Base-by-base conservation (phyloP, 495 filamentous ascomycete genomes). In the Collariella sp. region DNA sequence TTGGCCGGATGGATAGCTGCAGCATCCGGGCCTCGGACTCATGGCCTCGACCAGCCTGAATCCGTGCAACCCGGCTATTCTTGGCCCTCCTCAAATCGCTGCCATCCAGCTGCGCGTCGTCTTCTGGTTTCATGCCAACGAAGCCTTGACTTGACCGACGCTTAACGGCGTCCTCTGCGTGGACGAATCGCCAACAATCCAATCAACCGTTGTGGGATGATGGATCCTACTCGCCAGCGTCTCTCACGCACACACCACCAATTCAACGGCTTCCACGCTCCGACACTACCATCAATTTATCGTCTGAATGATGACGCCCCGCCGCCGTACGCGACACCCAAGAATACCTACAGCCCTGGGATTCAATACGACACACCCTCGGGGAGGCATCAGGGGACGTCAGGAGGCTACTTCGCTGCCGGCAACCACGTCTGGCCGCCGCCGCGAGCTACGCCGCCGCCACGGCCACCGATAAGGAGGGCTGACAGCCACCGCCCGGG, bases 241-340 rank as follows among this genome's bases (percentile, higher is more conserved):
- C 44, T 19, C 7, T 18, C 44, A 15, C n/a, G 24, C 2, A 23
- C 52, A 42, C 52, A 26, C 23, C 52, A 47, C 24, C 44, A 40
- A n/a, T 7, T 19, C 26, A n/a, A 33, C 20, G 1, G 22, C 46
- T 29, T 20, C 12, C 26, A 46, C 7, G 12, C 24, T 23, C 26
- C 13, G 6, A 10, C 35, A 0, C 52, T 18, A 1, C 22, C 52
- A 9, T 2, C 22, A 20, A 38, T 29, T 46, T 13, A 19, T 16
- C 18, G 40, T 1, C 23, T 9, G 2, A 10, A 49, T 45, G 67
- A 67, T 35, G 57, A 70, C 52, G 60, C 67, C 19, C 68, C 62
- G 45, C 59, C 63, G 45, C 62, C 66, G 39, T 70, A 62, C 47
- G 62, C 64, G 50, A 61, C 67, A 40, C 54, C 60, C 20, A 68